Evolutionary conservation across 306 rosid species (phyloP), one percentile per base, ranked within the genome.

Genomic region (Cucurbita argyrosperma): DNA sequence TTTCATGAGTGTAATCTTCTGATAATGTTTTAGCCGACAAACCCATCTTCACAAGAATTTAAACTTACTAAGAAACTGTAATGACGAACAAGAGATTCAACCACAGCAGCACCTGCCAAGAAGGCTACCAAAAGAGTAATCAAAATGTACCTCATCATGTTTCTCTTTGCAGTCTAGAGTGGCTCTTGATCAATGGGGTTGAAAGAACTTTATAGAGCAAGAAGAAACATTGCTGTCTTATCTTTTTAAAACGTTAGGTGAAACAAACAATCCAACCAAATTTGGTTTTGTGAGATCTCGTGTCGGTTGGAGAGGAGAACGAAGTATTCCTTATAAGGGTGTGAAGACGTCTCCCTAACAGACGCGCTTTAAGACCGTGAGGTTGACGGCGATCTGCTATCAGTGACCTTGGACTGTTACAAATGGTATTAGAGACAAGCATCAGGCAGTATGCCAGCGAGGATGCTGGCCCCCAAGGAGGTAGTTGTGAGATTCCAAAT

Each of bases 1-100:
- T 52, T 52, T 52, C 10, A 16, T 52, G 19, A 52, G n/a, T 9
- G 9, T 40, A 40, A 40, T 5, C 45, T 52, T 52, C 21, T 14
- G 6, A 15, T 71, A 21, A 58, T 59, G 18, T 59, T 59, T 59
- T 59, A 6, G n/a, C 14, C 15, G 1, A 7, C 12, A 56, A 56
- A 30, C 59, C 21, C 18, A 53, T 15, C 26, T 19, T 26, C 59
- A 21, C 8, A 8, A 43, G 43, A 26, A 23, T 12, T 12, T 13
- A 26, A 35, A 62, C 91, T 89, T 86, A 84, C 91, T 67, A 64
- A 63, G 64, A 91, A 87, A 55, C 85, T 77, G 76, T 87, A 87
- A 62, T 85, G 90, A 52, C 89, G 93, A 74, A 86, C 87, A 84
- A 80, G 77, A 72, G 87, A 79, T 0, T 83, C 74, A 67, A 79